Evolutionary conservation across 345 rosid genomes (phyloP).

Genomic region (Salix dunnii): DNA sequence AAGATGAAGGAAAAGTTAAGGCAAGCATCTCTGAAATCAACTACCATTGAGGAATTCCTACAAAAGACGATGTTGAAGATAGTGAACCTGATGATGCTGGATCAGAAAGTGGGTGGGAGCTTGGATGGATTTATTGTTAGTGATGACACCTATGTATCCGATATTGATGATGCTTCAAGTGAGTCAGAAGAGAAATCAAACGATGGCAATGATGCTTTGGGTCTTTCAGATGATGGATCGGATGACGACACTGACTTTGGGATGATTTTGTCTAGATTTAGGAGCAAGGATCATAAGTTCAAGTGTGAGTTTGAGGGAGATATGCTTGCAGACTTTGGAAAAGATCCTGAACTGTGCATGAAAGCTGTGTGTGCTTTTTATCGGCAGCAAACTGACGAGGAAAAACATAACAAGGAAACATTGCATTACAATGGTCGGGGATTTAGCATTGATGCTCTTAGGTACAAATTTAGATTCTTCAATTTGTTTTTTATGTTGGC

Average conservation of each 20-base stretch:
- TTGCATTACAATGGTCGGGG: constrained; percentile 48
- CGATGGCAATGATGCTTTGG: not conserved
- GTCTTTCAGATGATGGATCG: constrained; percentile 14
- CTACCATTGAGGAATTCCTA: constrained; percentile 28
- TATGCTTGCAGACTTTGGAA: constrained; percentile 68
- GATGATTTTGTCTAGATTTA: constrained; percentile 41
- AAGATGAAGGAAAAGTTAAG: constrained; percentile 21
- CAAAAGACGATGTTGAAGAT: constrained; percentile 35
- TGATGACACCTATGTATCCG: constrained; percentile 29
- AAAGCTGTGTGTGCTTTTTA: constrained; percentile 76
- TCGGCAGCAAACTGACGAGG: constrained; percentile 60
- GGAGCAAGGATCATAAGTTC: constrained; percentile 40
- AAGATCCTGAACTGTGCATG: constrained; percentile 68
- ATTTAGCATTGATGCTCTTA: constrained; percentile 64
- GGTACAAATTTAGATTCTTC: constrained; percentile 30
- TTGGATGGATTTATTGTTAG: constrained; percentile 48
- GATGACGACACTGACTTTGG: constrained; percentile 33
- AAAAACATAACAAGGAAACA: constrained; percentile 39
- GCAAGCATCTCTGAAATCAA: constrained; percentile 10
- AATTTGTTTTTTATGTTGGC: not conserved
- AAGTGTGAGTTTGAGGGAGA: constrained; percentile 63
- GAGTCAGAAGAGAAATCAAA: not conserved
- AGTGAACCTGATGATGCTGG: constrained; percentile 37
- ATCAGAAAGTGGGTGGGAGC: constrained; percentile 47
- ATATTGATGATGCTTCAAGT: not conserved